Conservation (phyloP, 164 flowering plant species). For the Annona cherimola region DNA sequence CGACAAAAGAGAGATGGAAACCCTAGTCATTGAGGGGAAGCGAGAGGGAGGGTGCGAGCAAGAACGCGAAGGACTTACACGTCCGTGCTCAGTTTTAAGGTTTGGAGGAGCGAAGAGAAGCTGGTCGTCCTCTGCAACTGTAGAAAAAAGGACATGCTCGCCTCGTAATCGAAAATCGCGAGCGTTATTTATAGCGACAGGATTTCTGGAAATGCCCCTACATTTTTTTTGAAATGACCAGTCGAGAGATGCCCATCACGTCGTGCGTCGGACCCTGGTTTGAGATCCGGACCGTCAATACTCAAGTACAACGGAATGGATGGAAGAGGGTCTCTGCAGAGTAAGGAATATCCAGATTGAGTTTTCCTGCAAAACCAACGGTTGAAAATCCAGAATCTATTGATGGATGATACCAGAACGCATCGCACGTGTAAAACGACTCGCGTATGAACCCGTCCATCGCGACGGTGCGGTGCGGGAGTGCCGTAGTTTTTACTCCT, state of each 20-base stretch:
- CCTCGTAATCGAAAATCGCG: constrained; percentile 41
- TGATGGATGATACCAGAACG: too few species aligned
- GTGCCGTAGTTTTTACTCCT: too few species aligned
- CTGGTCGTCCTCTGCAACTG: constrained; percentile 9
- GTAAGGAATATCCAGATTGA: neutral
- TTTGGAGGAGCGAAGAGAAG: constrained; percentile 8
- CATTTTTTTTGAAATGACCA: neutral
- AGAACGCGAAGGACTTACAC: neutral
- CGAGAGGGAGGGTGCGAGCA: neutral
- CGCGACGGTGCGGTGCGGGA: too few species aligned
- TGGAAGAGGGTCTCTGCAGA: neutral
- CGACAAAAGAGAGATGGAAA: constrained; percentile 8
- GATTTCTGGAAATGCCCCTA: constrained; percentile 27
- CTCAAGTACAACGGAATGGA: neutral
- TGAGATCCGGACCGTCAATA: neutral
- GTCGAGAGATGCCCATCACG: neutral
- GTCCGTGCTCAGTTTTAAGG: neutral
- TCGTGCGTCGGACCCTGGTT: neutral
- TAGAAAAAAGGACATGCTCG: constrained; percentile 15
- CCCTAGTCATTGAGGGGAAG: constrained; percentile 16
- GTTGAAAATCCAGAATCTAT: too few species aligned
- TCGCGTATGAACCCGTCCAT: too few species aligned
- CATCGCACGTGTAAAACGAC: too few species aligned
- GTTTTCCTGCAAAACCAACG: neutral
- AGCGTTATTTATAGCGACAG: constrained; percentile 8